phyloP scores from a whole-genome alignment of 306 rosid species.

The Benincasa hispida region DNA sequence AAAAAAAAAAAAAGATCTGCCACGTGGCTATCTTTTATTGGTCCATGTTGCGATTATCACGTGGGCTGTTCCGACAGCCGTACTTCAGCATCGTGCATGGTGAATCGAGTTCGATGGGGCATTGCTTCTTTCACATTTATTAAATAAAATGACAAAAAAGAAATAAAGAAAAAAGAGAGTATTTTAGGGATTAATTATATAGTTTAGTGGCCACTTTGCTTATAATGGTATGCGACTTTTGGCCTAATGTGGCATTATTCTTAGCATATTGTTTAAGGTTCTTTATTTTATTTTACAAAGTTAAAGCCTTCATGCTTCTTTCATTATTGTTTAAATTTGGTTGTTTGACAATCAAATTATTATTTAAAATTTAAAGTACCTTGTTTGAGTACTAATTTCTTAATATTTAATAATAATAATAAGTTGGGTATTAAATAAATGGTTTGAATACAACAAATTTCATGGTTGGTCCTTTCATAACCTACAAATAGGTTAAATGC shows the following conservation, averaged over 20 bases:
- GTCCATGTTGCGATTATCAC: background rate
- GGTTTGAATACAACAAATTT: background rate
- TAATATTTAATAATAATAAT: background rate
- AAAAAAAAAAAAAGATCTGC: no score
- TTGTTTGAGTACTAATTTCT: background rate
- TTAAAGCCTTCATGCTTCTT: background rate
- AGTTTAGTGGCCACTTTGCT: conserved; percentile 4
- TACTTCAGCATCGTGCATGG: background rate
- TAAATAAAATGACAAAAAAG: background rate
- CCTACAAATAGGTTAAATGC: background rate
- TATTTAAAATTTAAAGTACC: background rate
- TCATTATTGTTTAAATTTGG: background rate
- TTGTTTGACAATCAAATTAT: background rate
- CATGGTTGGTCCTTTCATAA: background rate
- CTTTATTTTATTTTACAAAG: background rate
- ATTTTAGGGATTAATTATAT: background rate
- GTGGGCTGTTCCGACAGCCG: background rate
- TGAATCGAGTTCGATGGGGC: background rate
- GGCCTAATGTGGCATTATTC: background rate
- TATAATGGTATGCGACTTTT: background rate
- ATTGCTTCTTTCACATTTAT: background rate
- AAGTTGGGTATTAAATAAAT: background rate
- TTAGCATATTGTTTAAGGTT: background rate
- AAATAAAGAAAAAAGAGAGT: background rate
- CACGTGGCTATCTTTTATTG: background rate